A percentile compares a stretch with the other conserved stretches of the same genome.
Conservation (phyloP, 2,329 filamentous ascomycete genomes). For the Plectosphaerella cucumerina region DNA sequence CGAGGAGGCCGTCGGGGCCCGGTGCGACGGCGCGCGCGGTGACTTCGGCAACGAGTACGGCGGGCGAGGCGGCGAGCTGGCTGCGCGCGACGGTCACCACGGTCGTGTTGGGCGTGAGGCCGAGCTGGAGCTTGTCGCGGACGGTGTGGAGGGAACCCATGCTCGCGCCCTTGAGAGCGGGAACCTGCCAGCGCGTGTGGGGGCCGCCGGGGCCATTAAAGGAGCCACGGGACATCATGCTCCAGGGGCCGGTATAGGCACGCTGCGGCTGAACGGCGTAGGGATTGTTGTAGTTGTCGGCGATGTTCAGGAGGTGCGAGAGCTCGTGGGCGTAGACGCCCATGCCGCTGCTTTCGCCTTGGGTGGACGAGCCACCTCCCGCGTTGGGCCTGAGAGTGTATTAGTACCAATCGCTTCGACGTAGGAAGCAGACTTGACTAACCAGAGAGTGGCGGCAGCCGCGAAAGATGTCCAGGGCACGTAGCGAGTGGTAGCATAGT, state of each 20-base stretch:
- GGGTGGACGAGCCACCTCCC: conserved; percentile 45
- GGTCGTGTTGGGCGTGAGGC: conserved; percentile 35
- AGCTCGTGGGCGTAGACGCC: conserved; percentile 50
- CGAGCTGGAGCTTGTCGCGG: conserved; percentile 49
- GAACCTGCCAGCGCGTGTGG: conserved; percentile 49
- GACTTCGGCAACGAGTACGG: conserved; percentile 36
- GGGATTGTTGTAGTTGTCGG: conserved; percentile 54
- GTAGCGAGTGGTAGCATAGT: conserved; percentile 46
- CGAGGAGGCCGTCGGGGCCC: conserved; percentile 32
- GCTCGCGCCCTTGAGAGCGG: conserved; percentile 40
- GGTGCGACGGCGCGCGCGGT: conserved; percentile 43
- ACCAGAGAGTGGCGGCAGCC: conserved; percentile 45
- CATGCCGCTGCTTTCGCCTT: conserved; percentile 50
- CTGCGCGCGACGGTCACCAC: conserved; percentile 40
- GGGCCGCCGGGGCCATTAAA: conserved; percentile 51
- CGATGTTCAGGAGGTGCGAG: conserved; percentile 45
- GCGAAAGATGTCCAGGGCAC: conserved; percentile 52
- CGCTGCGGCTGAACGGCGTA: conserved; percentile 40
- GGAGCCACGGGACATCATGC: conserved; percentile 46
- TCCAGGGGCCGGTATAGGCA: conserved; percentile 46
- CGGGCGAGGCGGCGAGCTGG: conserved; percentile 35
- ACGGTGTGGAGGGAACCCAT: conserved; percentile 49
- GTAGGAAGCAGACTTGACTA: too few relatives aligned
- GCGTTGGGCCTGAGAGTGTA: conserved; percentile 51
- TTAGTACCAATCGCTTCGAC: too few relatives aligned